Base-by-base conservation (phyloP, 176 grass and related monocot species). In the Metroxylon sagu region DNA sequence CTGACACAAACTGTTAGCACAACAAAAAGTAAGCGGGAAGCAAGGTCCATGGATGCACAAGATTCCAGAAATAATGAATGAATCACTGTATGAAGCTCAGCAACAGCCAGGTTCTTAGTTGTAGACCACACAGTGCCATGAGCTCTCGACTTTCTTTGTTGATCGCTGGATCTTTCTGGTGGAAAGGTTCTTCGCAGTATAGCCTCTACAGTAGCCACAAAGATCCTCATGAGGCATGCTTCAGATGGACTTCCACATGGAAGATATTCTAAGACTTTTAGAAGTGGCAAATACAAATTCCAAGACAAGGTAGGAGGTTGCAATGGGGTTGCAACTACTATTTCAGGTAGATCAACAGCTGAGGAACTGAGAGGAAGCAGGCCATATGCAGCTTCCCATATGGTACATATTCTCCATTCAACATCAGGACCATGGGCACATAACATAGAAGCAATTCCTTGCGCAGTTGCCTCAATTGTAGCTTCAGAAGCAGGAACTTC, bases 321-420 rank as follows among this genome's bases (percentile, higher is more conserved):
- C 66, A 98, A 79, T 0, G 93, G 93, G 70, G 87, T 60, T 14
- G 93, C 88, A 52, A 98, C 93, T 28, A 98, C 79, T 73, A 98
- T 88, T 89, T 98, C 93, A 5, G 93, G 93, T 26, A 98, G 80
- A 77, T 98, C 93, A 71, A 98, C 76, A 74, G 82, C 87, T 76
- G 88, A 92, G 63, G 93, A 98, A 92, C 68, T 98, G 56, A 98
- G 73, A 56, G 93, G 93, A 66, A 98, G 61, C 64, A 98, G 83
- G 60, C 93, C 93, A 83, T 98, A 98, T 26, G 93, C 93, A 71
- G 88, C 93, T 78, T 98, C 93, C 93, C 93, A 98, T 48, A 98
- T 98, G 21, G 93, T 88, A 75, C 93, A 98, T 67, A 98, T 98
- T 92, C 93, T 81, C 93, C 93, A 98, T 57, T 98, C 93, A 71